Evolutionary conservation across 352 stramenopile species (phyloP), one percentile per base, ranked within the genome.

Genomic region (Pythium biforme): DNA sequence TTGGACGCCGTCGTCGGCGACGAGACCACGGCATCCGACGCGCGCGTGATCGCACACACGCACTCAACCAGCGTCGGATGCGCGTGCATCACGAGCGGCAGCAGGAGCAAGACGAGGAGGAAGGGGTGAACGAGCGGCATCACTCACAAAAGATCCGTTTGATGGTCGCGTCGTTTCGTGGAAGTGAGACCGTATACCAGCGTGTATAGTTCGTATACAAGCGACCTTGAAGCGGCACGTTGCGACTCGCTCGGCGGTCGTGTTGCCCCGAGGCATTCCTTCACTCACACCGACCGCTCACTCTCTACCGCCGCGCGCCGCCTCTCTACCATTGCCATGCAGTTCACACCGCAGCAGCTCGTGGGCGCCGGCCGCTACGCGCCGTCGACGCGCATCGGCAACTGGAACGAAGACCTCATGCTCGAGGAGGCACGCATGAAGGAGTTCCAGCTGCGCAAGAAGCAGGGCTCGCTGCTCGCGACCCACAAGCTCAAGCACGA

Each of bases 351-450:
- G 39, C 88, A 96, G 69, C 88, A 96, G 64, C 84, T 95, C 53
- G 82, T 94, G 15, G 88, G 88, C 26, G 88, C 84, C 19, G 86
- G 86, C 2, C 81, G 86, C 22, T 95, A 95, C 70, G 83, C 78
- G 55, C 79, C 84, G 15, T 73, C 61, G 27, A 96, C 86, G 48
- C 88, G 84, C 48, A 92, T 95, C 53, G 88, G 88, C 52, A 96
- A 96, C 59, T 96, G 88, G 88, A 95, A 95, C 75, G 86, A 96
- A 66, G 88, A 96, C 56, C 62, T 92, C 58, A 91, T 94, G 86
- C 74, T 95, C 20, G 86, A 96, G 27, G 86, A 96, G 55, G 83
- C 86, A 46, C 80, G 83, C 48, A 82, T 93, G 81, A 81, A 92
- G 59, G 88, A 92, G 70, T 94, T 94, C 62, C 76, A 82, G 41